phyloP scores from a whole-genome alignment of 306 rosid genomes.

The Biancaea sappan region DNA sequence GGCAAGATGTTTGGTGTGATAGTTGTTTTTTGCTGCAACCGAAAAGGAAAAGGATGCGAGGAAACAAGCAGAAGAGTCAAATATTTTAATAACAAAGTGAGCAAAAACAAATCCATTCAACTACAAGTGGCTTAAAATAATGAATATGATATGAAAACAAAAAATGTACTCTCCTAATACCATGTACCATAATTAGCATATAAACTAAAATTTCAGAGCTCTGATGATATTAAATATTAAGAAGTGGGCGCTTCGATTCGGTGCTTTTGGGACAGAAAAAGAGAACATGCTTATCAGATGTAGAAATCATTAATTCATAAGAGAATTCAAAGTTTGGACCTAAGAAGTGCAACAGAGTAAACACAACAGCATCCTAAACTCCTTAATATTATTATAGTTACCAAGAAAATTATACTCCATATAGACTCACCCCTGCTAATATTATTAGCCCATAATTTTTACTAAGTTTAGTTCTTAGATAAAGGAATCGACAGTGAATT shows the following conservation, averaged over 20 bases:
- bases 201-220: not conserved
- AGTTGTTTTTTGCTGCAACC: conserved; percentile 79
- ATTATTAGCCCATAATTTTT: not conserved
- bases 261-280: not conserved
- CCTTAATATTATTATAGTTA: conserved; percentile 1
- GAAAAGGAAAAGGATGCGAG: not conserved
- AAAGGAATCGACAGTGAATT: conserved; percentile 11
- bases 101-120: not conserved
- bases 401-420: conserved; percentile 7
- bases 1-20: conserved; percentile 81
- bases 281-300: not conserved
- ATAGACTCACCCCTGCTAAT: not conserved
- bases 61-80: not conserved
- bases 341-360: not conserved
- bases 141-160: not conserved
- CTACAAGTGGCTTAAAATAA: not conserved
- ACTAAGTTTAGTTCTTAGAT: not conserved
- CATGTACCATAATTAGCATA: conserved; percentile 21
- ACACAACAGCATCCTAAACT: conserved; percentile 23
- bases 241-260: not conserved
- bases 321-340: not conserved
- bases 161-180: conserved; percentile 19
- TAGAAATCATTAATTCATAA: not conserved
- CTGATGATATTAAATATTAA: not conserved
- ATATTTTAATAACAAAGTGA: not conserved